Evolutionary conservation across 2,329 filamentous ascomycete genomes (phyloP), one percentile per base, ranked within the genome.

Genomic region (Fragosphaeria purpurea): DNA sequence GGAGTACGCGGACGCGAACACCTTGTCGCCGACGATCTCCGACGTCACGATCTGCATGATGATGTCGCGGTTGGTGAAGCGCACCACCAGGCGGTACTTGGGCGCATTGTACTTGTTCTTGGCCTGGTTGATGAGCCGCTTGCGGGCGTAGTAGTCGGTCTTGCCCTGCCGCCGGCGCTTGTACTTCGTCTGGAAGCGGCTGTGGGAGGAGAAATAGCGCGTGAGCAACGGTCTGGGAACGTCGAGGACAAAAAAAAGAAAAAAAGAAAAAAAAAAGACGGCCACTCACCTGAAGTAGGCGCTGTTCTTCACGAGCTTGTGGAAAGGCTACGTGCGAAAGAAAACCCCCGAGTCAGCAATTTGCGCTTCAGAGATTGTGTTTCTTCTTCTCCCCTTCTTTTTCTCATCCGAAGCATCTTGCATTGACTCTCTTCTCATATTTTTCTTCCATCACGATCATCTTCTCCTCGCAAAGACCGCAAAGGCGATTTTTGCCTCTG

Each of bases 91-190:
- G 70, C 93, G 88, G 86, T 98, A 97, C 84, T 98, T 98, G 76
- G 93, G 93, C 59, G 93, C 86, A 78, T 95, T 95, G 86, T 97
- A 98, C 86, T 98, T 98, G 88, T 98, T 98, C 88, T 97, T 98
- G 78, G 93, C 93, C 83, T 98, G 93, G 79, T 88, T 90, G 81
- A 97, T 93, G 74, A 98, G 82, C 70, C 93, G 86, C 88, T 97
- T 97, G 74, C 93, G 91, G 71, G 93, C 93, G 75, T 96, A 97
- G 88, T 98, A 98, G 74, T 98, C 93, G 79, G 93, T 98, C 87
- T 98, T 98, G 71, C 93, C 93, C 68, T 85, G 70, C 63, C 88
- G 83, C 75, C 93, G 85, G 72, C 93, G 90, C 82, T 89, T 93
- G 87, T 96, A 98, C 86, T 98, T 98, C 71, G 93, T 96, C 82